These are phyloP conservation scores for Carex myosuroides DNA, from an alignment of 176 grass and related monocot species.

Conservation along the genomic window DNA sequence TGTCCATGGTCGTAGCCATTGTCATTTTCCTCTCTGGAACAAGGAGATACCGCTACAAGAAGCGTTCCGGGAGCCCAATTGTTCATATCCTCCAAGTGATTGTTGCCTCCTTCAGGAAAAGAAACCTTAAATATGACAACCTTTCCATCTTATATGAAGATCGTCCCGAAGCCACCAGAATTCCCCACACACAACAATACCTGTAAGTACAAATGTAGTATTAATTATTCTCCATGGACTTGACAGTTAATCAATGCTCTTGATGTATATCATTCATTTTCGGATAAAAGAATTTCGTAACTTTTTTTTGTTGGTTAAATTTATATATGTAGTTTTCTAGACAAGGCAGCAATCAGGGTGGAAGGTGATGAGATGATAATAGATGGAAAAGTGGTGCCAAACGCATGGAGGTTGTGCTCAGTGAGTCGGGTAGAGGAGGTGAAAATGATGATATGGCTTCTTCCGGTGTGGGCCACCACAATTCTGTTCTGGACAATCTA, in stretches of 20 bases:
- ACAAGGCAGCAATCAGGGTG: conserved; percentile 55
- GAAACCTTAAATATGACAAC: conserved; percentile 15
- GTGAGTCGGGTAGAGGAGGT: conserved; percentile 76
- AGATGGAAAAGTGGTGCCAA: conserved; percentile 23
- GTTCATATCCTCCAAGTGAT: conserved; percentile 80
- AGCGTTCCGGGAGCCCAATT: conserved; percentile 53
- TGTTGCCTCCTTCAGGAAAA: conserved; percentile 48
- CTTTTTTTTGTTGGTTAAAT: not conserved
- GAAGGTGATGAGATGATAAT: conserved; percentile 33
- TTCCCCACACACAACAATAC: conserved; percentile 54
- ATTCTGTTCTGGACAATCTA: conserved; percentile 92
- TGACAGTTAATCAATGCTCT: not conserved
- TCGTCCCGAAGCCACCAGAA: conserved; percentile 25
- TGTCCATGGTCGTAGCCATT: conserved; percentile 55
- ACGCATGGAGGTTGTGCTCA: conserved; percentile 65
- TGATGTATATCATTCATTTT: not conserved
- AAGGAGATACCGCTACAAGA: conserved; percentile 63
- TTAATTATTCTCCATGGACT: no score
- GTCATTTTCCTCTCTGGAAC: conserved; percentile 52
- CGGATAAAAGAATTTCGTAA: not conserved
- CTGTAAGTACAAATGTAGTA: conserved; percentile 15
- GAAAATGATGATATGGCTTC: conserved; percentile 67
- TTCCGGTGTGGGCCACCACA: conserved; percentile 83
- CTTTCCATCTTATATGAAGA: conserved; percentile 41
- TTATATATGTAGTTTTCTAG: conserved; percentile 39